Evolutionary conservation across 2,329 filamentous ascomycete genomes (phyloP).

Genomic region (Nothophoma quercina): DNA sequence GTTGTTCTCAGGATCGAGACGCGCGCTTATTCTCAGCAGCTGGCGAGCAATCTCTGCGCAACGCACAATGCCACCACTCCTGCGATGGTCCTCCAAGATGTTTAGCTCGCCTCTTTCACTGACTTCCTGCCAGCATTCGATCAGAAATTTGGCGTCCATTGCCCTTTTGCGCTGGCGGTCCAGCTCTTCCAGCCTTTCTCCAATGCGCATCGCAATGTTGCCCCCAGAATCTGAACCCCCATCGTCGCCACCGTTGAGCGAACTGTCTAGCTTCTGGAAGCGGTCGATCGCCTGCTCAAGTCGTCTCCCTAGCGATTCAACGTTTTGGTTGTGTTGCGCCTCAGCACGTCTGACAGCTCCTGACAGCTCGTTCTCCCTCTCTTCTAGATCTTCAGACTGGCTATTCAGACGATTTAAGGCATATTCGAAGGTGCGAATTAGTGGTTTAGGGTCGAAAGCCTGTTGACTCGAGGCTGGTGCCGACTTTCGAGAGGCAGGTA

Average conservation of each 20-base stretch:
- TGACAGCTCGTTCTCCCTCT: slow-evolving; percentile 87
- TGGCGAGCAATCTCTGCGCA: slow-evolving; percentile 95
- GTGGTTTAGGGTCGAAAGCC: slow-evolving; percentile 90
- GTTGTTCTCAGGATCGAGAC: slow-evolving; percentile 78
- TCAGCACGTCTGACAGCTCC: slow-evolving; percentile 92
- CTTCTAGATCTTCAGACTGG: slow-evolving; percentile 83
- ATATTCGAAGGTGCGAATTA: slow-evolving; percentile 92
- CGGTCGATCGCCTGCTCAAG: slow-evolving; percentile 90
- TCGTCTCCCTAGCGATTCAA: slow-evolving; percentile 85
- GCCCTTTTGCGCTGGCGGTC: slow-evolving; percentile 90
- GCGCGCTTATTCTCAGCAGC: slow-evolving; percentile 90
- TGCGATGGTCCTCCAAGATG: slow-evolving; percentile 85
- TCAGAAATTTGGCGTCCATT: slow-evolving; percentile 90
- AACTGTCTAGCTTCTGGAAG: slow-evolving; percentile 88
- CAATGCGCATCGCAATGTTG: slow-evolving; percentile 92
- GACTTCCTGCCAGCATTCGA: slow-evolving; percentile 97
- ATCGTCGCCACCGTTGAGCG: slow-evolving; percentile 71
- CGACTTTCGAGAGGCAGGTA: slow-evolving; percentile 81
- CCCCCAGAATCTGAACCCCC: slow-evolving; percentile 69
- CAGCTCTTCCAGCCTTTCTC: slow-evolving; percentile 90
- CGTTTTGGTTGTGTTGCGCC: slow-evolving; percentile 87
- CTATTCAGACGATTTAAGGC: slow-evolving; percentile 72
- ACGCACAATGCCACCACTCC: slow-evolving; percentile 88
- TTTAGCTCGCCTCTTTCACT: slow-evolving; percentile 87
- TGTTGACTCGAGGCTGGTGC: slow-evolving; percentile 57